A percentile compares a stretch with the other conserved stretches of the same genome.
These are phyloP conservation scores for Penicillium sp. DNA, from an alignment of 2,329 filamentous ascomycete species.

Conservation along the genomic window DNA sequence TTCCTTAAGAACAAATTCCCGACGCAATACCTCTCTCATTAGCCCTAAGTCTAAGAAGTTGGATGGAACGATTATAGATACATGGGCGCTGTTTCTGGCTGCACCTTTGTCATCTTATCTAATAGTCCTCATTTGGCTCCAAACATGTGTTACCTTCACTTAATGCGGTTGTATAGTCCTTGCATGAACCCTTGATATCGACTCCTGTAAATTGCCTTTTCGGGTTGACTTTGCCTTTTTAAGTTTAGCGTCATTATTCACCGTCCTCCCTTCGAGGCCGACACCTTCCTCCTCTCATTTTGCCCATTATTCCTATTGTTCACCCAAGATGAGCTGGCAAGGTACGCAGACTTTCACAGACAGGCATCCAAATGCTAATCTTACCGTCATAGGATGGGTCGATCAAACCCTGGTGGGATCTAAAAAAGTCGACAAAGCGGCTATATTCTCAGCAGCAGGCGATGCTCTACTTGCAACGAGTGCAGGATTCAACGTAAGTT, in stretches of 20 bases:
- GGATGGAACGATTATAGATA: not conserved
- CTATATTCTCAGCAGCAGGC: not conserved
- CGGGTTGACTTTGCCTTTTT: too few species aligned
- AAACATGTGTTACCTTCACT: not conserved
- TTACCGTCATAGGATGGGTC: not conserved
- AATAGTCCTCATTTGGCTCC: not conserved
- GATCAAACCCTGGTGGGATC: not conserved
- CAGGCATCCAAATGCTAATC: not conserved
- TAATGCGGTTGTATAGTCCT: not conserved
- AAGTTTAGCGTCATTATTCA: too few species aligned
- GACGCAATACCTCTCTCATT: not conserved
- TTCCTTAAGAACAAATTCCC: not conserved
- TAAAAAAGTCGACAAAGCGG: not conserved
- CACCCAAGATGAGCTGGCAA: not conserved
- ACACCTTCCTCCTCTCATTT: too few species aligned
- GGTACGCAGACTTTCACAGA: not conserved
- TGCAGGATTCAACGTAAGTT: not conserved
- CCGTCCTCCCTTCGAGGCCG: too few species aligned
- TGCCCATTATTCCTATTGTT: too few species aligned
- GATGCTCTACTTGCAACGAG: not conserved
- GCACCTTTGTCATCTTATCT: not conserved
- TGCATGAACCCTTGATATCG: too few species aligned
- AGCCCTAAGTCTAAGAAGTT: not conserved
- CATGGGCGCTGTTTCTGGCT: not conserved
- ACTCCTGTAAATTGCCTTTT: too few species aligned